phyloP scores from a whole-genome alignment of 2,329 filamentous ascomycete species.

The Ascochyta pisi region DNA sequence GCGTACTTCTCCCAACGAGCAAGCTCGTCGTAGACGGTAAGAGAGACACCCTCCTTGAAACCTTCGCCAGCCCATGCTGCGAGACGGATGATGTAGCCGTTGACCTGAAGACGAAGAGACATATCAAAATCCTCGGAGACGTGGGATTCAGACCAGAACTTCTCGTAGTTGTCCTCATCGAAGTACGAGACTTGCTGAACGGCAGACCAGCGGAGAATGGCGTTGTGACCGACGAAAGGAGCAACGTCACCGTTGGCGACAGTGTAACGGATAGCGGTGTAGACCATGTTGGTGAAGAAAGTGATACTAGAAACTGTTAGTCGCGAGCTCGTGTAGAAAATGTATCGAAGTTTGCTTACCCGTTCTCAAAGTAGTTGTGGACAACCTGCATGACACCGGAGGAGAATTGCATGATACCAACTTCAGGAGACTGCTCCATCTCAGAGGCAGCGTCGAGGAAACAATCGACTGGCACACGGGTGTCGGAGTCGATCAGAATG shows the following conservation, averaged over 20 bases:
- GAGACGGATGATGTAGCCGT: conserved; percentile 71
- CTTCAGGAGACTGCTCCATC: conserved; percentile 79
- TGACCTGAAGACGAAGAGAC: conserved; percentile 71
- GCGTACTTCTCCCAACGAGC: conserved; percentile 63
- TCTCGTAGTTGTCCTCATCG: conserved; percentile 66
- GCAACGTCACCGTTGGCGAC: conserved; percentile 73
- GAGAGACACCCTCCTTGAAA: conserved; percentile 74
- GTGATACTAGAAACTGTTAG: conserved; percentile 59
- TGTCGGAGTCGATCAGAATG: conserved; percentile 75
- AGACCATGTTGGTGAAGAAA: conserved; percentile 79
- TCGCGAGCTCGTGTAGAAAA: neutral
- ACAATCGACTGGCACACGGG: conserved; percentile 76
- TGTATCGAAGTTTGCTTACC: conserved; percentile 8
- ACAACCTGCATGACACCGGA: conserved; percentile 79
- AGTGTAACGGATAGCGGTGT: conserved; percentile 72
- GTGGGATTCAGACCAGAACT: conserved; percentile 76
- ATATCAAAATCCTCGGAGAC: conserved; percentile 81
- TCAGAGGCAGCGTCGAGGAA: conserved; percentile 78
- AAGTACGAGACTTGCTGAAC: conserved; percentile 63
- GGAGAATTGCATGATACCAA: conserved; percentile 77
- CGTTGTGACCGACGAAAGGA: conserved; percentile 78
- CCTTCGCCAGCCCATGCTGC: conserved; percentile 71
- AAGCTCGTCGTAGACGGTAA: conserved; percentile 74
- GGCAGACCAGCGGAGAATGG: conserved; percentile 73
- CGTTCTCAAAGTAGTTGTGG: conserved; percentile 74